Percentiles rank a stretch among this genome's conserved stretches.
phyloP scores from a whole-genome alignment of 1,284 basidiomycete genomes.

The Cutaneotrichosporon dermatis region DNA sequence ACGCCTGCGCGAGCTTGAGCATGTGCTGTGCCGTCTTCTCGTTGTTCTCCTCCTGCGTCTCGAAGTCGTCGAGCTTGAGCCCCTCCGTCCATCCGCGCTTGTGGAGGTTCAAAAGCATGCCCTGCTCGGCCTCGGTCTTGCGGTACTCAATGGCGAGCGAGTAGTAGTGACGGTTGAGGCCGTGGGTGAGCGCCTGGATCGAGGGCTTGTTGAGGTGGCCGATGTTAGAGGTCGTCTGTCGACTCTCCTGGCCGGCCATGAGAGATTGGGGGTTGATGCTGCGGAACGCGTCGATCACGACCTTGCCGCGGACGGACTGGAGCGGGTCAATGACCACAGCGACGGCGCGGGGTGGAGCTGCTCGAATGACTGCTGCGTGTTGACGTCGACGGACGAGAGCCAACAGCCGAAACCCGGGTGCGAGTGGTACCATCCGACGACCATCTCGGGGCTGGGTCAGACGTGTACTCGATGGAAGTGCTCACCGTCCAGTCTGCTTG shows the following conservation, averaged over 20 bases:
- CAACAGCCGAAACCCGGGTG: constrained; percentile 99
- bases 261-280: constrained; percentile 84
- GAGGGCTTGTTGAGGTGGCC: constrained; percentile 98
- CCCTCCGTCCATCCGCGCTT: constrained; percentile 98
- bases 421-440: constrained; percentile 99
- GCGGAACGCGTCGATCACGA: constrained; percentile 98
- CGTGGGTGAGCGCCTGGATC: constrained; percentile 94
- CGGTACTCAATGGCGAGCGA: constrained; percentile 91
- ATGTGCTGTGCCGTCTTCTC: constrained; percentile 93
- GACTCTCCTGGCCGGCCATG: constrained; percentile 80
- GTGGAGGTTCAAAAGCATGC: constrained; percentile 97
- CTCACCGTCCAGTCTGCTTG: constrained; percentile 94
- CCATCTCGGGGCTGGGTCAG: constrained; percentile 82
- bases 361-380: constrained; percentile 99
- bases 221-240: constrained; percentile 97
- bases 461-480: constrained; percentile 6
- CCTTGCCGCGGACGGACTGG: constrained; percentile 97
- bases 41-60: constrained; percentile 74
- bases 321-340: constrained; percentile 99
- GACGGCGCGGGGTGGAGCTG: constrained; percentile 88
- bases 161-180: constrained; percentile 93
- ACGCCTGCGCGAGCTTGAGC: constrained; percentile 81
- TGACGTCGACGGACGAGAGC: constrained; percentile 98
- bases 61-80: constrained; percentile 81
- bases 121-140: constrained; percentile 93